Conservation (phyloP, 192 early-diverging fungal species). For the Backusella luteola region DNA sequence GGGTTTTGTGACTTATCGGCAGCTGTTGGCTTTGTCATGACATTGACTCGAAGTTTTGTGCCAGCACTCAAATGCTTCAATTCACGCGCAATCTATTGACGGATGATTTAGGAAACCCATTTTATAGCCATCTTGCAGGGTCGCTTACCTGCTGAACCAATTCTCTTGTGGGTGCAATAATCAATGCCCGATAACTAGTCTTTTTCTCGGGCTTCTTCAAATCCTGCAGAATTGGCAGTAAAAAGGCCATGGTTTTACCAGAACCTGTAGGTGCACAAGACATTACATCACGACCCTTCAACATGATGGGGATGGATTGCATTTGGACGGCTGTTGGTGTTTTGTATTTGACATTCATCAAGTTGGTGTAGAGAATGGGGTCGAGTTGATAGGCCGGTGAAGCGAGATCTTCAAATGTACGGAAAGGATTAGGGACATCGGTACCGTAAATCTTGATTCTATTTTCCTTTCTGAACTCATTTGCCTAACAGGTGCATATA, state of each 20-base stretch:
- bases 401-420: constrained; percentile 76
- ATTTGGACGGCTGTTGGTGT: constrained; percentile 44
- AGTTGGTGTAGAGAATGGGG: constrained; percentile 70
- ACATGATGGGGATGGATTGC: constrained; percentile 59
- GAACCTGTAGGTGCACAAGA: constrained; percentile 97
- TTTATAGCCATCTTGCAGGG: not conserved
- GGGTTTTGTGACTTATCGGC: constrained; percentile 65
- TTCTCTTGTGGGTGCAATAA: constrained; percentile 95
- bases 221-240: constrained; percentile 87
- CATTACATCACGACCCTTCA: constrained; percentile 94
- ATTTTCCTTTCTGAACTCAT: constrained; percentile 72
- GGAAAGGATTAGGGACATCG: constrained; percentile 84
- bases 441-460: constrained; percentile 83
- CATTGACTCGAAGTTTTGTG: constrained; percentile 75
- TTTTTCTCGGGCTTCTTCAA: constrained; percentile 74
- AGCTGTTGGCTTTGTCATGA: constrained; percentile 82
- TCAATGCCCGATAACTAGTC: constrained; percentile 81
- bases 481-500: constrained; percentile 32
- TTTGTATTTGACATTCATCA: constrained; percentile 64
- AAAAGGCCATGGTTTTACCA: constrained; percentile 95
- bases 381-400: constrained; percentile 63
- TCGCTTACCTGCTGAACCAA: constrained; percentile 70
- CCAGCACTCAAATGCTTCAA: constrained; percentile 71
- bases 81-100: constrained; percentile 78
- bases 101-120: not conserved